Conservation (phyloP, 306 rosid species). For the Carpinus fangiana region DNA sequence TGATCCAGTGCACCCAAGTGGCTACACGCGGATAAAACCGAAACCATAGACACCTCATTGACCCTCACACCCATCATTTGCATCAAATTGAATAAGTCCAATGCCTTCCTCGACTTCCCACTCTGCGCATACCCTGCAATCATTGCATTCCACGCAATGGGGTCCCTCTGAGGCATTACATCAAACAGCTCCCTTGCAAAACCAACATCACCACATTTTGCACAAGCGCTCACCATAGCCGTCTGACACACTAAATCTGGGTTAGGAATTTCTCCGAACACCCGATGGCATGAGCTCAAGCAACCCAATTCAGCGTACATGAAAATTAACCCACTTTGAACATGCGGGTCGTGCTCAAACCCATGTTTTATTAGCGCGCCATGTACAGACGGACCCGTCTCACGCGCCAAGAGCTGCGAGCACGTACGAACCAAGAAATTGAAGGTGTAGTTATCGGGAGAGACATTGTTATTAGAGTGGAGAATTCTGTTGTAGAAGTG, state of each 20-base stretch:
- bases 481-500: constrained; percentile 44
- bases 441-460: constrained; percentile 59
- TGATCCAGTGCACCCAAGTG: constrained; percentile 63
- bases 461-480: constrained; percentile 21
- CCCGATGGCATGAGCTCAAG: constrained; percentile 33
- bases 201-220: constrained; percentile 40
- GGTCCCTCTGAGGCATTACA: constrained; percentile 51
- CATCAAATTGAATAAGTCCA: constrained; percentile 51
- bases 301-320: constrained; percentile 63
- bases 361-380: constrained; percentile 43
- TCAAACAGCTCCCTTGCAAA: constrained; percentile 59
- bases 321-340: constrained; percentile 51
- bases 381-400: constrained; percentile 38
- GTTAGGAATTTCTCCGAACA: constrained; percentile 29
- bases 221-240: constrained; percentile 51
- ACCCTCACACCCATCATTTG: constrained; percentile 58
- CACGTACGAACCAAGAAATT: constrained; percentile 53
- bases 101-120: constrained; percentile 55
- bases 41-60: constrained; percentile 63
- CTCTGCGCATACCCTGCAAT: constrained; percentile 52
- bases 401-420: constrained; percentile 33
- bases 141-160: constrained; percentile 57
- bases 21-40: constrained; percentile 49
- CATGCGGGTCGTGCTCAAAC: constrained; percentile 52
- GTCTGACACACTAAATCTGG: constrained; percentile 57